Base-by-base conservation (phyloP, 176 grass and related monocot genomes). In the Chrysopogon serrulatus region DNA sequence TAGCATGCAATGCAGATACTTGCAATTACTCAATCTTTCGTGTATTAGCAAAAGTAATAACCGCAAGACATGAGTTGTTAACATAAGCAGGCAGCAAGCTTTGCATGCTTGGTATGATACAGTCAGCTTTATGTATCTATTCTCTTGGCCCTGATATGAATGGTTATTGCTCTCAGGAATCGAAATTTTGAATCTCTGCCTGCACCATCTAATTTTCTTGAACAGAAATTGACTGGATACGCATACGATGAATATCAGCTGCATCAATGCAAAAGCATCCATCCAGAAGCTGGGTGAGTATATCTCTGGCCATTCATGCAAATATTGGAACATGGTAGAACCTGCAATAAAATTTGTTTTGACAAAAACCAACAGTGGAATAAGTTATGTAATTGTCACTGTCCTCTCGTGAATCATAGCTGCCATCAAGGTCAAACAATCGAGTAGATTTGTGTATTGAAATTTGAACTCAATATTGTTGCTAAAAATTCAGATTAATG, bases 31-130 rank as follows among this genome's bases (percentile, higher is more conserved):
- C 81, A 28, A 39, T 28, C 61, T 76, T 76, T 56, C 73, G 63
- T 90, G 69, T 59, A 91, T 67, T 62, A 59, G 71, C n/a, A 72
- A 21, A 84, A 85, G 76, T 21, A 81, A 28, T 68, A 91, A 73
- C 81, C 19, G 88, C 19, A 88, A 11, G 35, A 61, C 62, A 63
- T 91, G 90, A 67, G 43, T 80, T 68, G 74, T 70, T 57, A 97
- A 54, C 72, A 91, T 82, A 71, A 97, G 80, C 51, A 87, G 86
- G 82, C 92, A 97, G 36, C 90, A 94, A 60, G 68, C n/a, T 92
- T 86, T 94, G 65, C 47, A 82, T 74, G 86, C 84, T 88, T 91
- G 90, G 83, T 92, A 92, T 70, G 88, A 68, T 36, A 89, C 74
- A 72, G 82, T 41, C 54, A 85, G 49, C 35, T 56, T 89, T 74